Percentiles rank a stretch among this genome's conserved stretches.
phyloP scores from a whole-genome alignment of 441 rosid species.

The Syzygium malaccense region DNA sequence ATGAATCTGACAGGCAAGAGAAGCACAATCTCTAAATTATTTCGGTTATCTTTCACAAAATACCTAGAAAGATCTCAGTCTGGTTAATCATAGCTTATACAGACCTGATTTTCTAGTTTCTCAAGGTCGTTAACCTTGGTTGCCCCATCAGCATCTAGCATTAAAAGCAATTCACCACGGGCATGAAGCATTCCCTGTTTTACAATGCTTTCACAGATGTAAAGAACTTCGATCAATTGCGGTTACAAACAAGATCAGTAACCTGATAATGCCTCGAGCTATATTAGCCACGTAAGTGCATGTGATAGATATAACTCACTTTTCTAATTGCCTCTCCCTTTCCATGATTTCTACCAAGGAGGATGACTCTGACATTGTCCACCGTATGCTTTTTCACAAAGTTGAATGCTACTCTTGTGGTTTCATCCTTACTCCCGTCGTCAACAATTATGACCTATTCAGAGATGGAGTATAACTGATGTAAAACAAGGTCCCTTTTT shows the following conservation, averaged over 20 bases:
- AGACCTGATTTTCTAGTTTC: constrained; percentile 92
- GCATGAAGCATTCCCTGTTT: constrained; percentile 99
- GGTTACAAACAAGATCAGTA: not conserved
- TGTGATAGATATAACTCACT: constrained; percentile 48
- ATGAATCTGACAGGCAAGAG: constrained; percentile 52
- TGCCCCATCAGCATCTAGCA: constrained; percentile 99
- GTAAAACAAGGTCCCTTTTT: not conserved
- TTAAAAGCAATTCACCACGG: constrained; percentile 88
- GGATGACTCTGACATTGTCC: constrained; percentile 61
- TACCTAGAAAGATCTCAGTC: not conserved
- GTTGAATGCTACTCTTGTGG: constrained; percentile 72
- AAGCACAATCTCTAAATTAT: constrained; percentile 18
- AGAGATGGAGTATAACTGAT: not conserved
- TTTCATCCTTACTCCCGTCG: constrained; percentile 91
- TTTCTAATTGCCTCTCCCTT: constrained; percentile 98
- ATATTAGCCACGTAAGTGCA: not conserved
- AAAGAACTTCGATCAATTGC: constrained; percentile 47
- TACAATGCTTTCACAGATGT: constrained; percentile 69
- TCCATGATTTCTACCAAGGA: constrained; percentile 52
- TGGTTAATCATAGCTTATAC: constrained; percentile 8
- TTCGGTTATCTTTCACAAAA: not conserved
- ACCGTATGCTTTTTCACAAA: constrained; percentile 21
- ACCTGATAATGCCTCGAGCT: not conserved
- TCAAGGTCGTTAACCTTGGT: constrained; percentile 85
- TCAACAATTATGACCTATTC: constrained; percentile 83